Evolutionary conservation across 2,329 filamentous ascomycete species (phyloP).

Genomic region (Aureobasidium musti): DNA sequence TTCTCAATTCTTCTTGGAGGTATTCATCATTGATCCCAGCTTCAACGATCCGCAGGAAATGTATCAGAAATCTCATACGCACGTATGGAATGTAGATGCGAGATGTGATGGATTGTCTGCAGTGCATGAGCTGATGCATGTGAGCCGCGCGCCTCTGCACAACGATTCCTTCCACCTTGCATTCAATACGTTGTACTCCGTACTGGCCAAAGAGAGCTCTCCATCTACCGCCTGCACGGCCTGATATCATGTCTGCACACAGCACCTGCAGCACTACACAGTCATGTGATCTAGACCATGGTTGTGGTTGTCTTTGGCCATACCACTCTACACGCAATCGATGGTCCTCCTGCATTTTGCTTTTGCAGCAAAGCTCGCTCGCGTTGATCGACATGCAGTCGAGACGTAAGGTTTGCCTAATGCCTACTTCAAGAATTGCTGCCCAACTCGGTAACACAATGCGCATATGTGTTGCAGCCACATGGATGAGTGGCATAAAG

Average conservation of each 20-base stretch:
- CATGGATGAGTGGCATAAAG: neutral
- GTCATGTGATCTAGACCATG: conserved; percentile 15
- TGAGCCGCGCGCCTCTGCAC: conserved; percentile 19
- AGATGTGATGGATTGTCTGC: conserved; percentile 9
- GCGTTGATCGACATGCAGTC: neutral
- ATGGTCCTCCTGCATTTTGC: neutral
- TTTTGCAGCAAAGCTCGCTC: neutral
- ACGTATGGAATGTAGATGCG: neutral
- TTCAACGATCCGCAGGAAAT: neutral
- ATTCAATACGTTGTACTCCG: neutral
- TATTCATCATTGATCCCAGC: neutral
- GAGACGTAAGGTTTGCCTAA: neutral
- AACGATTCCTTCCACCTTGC: neutral
- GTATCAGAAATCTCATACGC: neutral
- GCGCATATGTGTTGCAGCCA: neutral
- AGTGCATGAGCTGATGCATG: conserved; percentile 2
- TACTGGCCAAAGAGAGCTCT: conserved; percentile 13
- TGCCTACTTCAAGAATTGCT: neutral
- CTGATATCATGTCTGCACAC: neutral
- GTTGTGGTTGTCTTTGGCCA: neutral
- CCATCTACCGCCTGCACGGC: conserved; percentile 8
- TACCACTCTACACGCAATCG: neutral
- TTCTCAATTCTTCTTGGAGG: neutral
- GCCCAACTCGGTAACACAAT: conserved; percentile 5
- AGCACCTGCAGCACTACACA: conserved; percentile 1